Conservation (phyloP, 2,329 filamentous ascomycete species). For the Pseudohalonectria lignicola region DNA sequence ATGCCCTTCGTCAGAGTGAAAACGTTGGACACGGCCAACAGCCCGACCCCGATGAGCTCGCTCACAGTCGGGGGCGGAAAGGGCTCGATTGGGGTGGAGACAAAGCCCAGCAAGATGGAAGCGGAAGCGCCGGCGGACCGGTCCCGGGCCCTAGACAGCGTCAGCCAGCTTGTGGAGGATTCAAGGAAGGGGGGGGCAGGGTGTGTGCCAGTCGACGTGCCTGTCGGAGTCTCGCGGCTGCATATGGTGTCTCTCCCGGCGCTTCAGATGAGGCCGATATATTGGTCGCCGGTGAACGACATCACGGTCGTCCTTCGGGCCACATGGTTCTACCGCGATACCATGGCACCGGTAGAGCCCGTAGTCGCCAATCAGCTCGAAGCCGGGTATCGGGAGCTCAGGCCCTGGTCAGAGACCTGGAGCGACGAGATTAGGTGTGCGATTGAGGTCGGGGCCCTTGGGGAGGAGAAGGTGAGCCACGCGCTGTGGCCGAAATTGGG, state of each 20-base stretch:
- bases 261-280: conserved; percentile 88
- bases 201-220: conserved; percentile 41
- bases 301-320: conserved; percentile 71
- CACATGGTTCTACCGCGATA: conserved; percentile 92
- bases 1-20: conserved; percentile 40
- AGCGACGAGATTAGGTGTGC: conserved; percentile 82
- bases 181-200: conserved; percentile 12
- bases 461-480: conserved; percentile 85
- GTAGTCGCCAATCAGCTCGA: conserved; percentile 86
- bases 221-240: conserved; percentile 81
- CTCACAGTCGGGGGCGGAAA: no score
- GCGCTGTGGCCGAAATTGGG: conserved; percentile 68
- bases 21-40: conserved; percentile 16
- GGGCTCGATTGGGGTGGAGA: no score
- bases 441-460: conserved; percentile 76
- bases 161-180: no score
- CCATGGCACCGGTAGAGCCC: conserved; percentile 81
- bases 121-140: no score
- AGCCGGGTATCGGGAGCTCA: conserved; percentile 76
- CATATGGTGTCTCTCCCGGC: conserved; percentile 79
- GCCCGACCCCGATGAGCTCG: no score
- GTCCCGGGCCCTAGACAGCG: no score
- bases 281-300: conserved; percentile 93
- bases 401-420: conserved; percentile 89
- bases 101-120: no score